Evolutionary conservation across 228 moss, liverwort and hornwort species (phyloP).

Genomic region (Sphagnum fallax): DNA sequence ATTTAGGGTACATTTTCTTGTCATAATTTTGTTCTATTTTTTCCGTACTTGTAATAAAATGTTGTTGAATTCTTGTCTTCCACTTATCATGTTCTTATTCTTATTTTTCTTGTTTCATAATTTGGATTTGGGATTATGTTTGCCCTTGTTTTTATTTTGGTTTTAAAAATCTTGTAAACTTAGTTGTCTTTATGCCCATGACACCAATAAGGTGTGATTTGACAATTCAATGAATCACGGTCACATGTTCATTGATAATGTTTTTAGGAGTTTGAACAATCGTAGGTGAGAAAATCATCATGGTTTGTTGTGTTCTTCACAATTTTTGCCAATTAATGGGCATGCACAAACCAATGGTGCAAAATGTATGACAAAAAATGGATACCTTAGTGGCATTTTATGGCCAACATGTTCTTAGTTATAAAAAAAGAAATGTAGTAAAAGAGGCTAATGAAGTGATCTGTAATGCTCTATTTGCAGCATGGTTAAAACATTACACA

Average conservation of each 20-base stretch:
- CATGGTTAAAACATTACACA: too few relatives aligned
- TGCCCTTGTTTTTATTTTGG: too few relatives aligned
- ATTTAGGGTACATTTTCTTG: too few relatives aligned
- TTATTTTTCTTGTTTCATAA: too few relatives aligned
- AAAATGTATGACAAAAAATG: neutral
- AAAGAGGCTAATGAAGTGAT: neutral
- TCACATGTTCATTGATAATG: neutral
- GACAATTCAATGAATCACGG: neutral
- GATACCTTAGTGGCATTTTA: neutral
- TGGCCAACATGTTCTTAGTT: neutral
- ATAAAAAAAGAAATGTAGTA: neutral
- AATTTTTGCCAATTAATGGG: neutral
- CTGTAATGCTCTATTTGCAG: neutral
- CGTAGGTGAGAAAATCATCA: neutral
- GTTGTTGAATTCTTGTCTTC: too few relatives aligned
- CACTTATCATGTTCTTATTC: too few relatives aligned
- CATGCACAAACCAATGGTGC: neutral
- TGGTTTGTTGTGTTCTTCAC: neutral
- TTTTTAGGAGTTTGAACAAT: neutral
- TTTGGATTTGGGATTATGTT: too few relatives aligned
- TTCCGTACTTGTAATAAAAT: too few relatives aligned
- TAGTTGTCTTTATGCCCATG: too few relatives aligned
- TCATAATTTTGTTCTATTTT: too few relatives aligned
- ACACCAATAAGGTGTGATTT: neutral
- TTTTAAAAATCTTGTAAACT: too few relatives aligned